Conservation (phyloP, 306 rosid species). For the Hippophae rhamnoides region DNA sequence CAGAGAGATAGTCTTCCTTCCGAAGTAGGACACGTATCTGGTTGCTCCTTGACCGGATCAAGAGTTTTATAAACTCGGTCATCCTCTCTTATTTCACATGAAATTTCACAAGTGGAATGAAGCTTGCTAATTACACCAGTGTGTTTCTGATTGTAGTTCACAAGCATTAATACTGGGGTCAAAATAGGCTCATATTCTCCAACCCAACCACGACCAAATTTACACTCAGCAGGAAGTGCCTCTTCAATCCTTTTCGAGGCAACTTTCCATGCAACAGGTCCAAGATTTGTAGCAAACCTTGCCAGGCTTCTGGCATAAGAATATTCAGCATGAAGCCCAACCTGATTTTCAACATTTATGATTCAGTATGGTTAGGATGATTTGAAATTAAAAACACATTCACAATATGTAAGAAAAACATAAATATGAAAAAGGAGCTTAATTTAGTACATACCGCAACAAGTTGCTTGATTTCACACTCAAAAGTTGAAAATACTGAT, state of each 20-base stretch:
- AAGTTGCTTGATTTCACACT: slow-evolving; percentile 78
- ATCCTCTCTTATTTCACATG: slow-evolving; percentile 19
- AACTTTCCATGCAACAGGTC: slow-evolving; percentile 84
- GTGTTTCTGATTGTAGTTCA: slow-evolving; percentile 43
- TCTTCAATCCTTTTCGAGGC: slow-evolving; percentile 88
- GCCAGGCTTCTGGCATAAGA: slow-evolving; percentile 97
- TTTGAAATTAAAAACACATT: slow-evolving; percentile 6
- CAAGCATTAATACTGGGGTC: slow-evolving; percentile 71
- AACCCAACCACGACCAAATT: slow-evolving; percentile 96
- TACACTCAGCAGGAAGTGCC: slow-evolving; percentile 73
- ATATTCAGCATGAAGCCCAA: slow-evolving; percentile 94
- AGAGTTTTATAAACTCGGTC: slow-evolving; percentile 35
- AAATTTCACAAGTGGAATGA: slow-evolving; percentile 29
- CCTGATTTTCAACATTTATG: slow-evolving; percentile 37
- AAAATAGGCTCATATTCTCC: slow-evolving; percentile 98
- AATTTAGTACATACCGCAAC: slow-evolving; percentile 60
- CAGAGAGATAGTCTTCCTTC: slow-evolving; percentile 38
- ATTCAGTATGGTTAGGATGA: slow-evolving; percentile 10
- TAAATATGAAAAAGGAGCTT: slow-evolving; percentile 1
- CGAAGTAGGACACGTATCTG: slow-evolving; percentile 28
- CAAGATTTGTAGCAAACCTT: slow-evolving; percentile 84
- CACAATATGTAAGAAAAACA: slow-evolving; percentile 12
- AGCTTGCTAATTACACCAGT: slow-evolving; percentile 30
- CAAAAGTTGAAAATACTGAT: slow-evolving; percentile 68
- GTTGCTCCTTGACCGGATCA: slow-evolving; percentile 30